Evolutionary conservation across 139 green algal species (phyloP), one percentile per base, ranked within the genome.

Genomic region (Chlorella sp.): DNA sequence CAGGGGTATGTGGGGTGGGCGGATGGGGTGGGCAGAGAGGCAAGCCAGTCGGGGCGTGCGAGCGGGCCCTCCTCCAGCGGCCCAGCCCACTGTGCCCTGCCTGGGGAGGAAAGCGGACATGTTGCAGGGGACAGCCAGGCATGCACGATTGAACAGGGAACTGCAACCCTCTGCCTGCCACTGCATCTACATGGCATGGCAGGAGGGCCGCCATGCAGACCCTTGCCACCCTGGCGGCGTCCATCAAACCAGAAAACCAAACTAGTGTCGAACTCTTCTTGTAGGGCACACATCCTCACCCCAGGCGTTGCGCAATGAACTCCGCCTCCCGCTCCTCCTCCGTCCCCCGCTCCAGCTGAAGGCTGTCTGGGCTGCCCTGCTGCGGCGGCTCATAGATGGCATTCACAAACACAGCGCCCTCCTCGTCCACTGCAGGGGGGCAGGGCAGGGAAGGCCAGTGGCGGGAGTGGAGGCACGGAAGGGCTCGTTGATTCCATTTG

Each of bases 301-400:
- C 96, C 4, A 98, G 83, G 0, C 68, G 42, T 32, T 85, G 78
- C 2, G 96, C 96, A 36, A 98, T 91, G 28, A 92, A 89, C 37
- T 97, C 95, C 14, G 95, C 96, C 4, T 86, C 53, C 85, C 92
- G 37, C 85, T 97, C 94, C 68, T 98, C 93, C 60, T 95, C 86
- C 18, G 91, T 94, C 34, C 91, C 83, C 14, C 94, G 86, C 69
- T 96, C 92, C 34, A 98, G 83, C n/a, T 92, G 68, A 30, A 98
- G 57, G 11, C 76, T 86, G 80, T 96, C 91, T 34, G 93, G 86
- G 37, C 68, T 95, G 36, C 92, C 96, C 40, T 96, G 66, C 92
- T 99, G 98, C n/a, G 96, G 95, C 18, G 97, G 98, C 92, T 99
- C 98, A 87, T 98, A 99, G 77, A 98, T 97, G 30, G 93, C 94